A percentile compares a stretch with the other conserved stretches of the same genome.
Conservation (phyloP, 768 basidiomycete genomes). For the Ramaria sp. region DNA sequence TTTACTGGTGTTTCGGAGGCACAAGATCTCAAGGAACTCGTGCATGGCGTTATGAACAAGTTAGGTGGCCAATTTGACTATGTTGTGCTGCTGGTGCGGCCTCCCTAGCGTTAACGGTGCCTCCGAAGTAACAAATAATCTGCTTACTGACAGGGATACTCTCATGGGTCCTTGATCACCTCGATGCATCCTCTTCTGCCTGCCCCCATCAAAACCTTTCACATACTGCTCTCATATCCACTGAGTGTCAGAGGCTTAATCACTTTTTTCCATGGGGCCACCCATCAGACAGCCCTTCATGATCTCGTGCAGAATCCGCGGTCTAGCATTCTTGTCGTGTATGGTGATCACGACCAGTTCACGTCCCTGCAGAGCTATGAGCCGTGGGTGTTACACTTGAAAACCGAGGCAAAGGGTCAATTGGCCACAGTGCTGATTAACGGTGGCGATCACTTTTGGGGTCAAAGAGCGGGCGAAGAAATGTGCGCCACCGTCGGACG, state of each 20-base stretch:
- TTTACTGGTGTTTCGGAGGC: constrained; percentile 64
- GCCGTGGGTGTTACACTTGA: constrained; percentile 39
- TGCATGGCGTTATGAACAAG: constrained; percentile 39
- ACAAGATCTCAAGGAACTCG: constrained; percentile 54
- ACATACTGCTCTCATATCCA: constrained; percentile 71
- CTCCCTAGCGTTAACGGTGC: constrained; percentile 7
- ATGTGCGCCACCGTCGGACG: constrained; percentile 9
- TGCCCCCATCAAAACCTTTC: constrained; percentile 41
- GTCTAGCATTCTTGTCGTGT: constrained; percentile 50
- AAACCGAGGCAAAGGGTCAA: constrained; percentile 15
- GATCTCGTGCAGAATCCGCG: constrained; percentile 34
- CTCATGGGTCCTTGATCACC: constrained; percentile 65
- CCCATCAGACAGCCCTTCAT: constrained; percentile 42
- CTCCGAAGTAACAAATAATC: constrained; percentile 4
- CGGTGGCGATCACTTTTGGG: constrained; percentile 62
- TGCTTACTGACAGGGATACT: constrained; percentile 55
- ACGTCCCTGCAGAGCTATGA: constrained; percentile 46
- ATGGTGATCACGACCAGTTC: constrained; percentile 65
- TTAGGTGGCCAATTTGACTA: constrained; percentile 31
- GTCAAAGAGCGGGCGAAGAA: constrained; percentile 7
- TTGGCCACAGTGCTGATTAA: constrained; percentile 28
- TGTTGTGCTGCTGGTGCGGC: constrained; percentile 50
- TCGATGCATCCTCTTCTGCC: constrained; percentile 51
- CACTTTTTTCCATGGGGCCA: constrained; percentile 52
- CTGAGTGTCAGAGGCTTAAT: constrained; percentile 55